Evolutionary conservation across 805 yeast genomes (phyloP).

Genomic region (Cyberlindnera suaveolens): DNA sequence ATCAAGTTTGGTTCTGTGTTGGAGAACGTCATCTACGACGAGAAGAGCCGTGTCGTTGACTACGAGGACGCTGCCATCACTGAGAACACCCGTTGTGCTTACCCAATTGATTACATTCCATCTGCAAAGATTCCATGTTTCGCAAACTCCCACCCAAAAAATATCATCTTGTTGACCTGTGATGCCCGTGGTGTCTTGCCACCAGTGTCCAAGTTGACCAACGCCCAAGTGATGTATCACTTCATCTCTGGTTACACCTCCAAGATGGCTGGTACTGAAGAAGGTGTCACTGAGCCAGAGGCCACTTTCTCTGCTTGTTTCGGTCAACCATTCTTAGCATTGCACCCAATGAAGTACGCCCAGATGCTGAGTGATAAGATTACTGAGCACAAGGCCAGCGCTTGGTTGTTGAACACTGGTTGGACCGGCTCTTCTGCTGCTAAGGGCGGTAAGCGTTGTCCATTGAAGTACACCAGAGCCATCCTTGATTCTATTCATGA

Average conservation of each 20-base stretch:
- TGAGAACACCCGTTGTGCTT: slow-evolving; percentile 97
- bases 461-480: slow-evolving; percentile 95
- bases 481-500: slow-evolving; percentile 91
- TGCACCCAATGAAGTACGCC: slow-evolving; percentile 98
- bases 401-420: slow-evolving; percentile 97
- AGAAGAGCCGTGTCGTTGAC: slow-evolving; percentile 73
- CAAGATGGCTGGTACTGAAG: slow-evolving; percentile 99
- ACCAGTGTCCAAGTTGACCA: slow-evolving; percentile 88
- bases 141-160: slow-evolving; percentile 86
- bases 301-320: slow-evolving; percentile 98
- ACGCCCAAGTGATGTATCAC: slow-evolving; percentile 98
- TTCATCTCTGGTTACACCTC: slow-evolving; percentile 98
- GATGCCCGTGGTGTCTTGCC: slow-evolving; percentile 98
- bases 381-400: slow-evolving; percentile 78
- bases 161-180: slow-evolving; percentile 88
- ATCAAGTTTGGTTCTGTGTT: slow-evolving; percentile 90
- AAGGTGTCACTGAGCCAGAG: slow-evolving; percentile 97
- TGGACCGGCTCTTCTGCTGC: slow-evolving; percentile 95
- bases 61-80: slow-evolving; percentile 77
- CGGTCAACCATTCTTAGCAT: slow-evolving; percentile 97
- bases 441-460: slow-evolving; percentile 95
- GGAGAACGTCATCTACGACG: slow-evolving; percentile 89
- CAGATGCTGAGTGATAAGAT: slow-evolving; percentile 93
- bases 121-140: slow-evolving; percentile 94
- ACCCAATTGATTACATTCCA: slow-evolving; percentile 95